These are phyloP conservation scores for Sicyos baderoa DNA, from an alignment of 306 rosid species.

Conservation along the genomic window DNA sequence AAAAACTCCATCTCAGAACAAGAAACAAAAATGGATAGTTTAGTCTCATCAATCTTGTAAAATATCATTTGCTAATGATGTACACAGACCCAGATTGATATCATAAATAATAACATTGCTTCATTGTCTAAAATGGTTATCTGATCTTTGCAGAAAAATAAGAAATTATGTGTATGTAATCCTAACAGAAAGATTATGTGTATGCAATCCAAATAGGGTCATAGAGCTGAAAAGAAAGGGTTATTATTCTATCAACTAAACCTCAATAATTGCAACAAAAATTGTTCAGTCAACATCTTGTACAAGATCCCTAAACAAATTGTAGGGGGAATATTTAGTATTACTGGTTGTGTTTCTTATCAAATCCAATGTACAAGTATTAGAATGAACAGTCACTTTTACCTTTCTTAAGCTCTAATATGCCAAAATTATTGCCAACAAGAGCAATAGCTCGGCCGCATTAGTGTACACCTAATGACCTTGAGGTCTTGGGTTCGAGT, in stretches of 20 bases:
- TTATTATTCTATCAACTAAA: constrained; percentile 14
- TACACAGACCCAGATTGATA: neutral
- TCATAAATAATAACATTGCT: neutral
- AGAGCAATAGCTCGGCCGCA: too few species aligned
- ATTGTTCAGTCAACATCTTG: constrained; percentile 9
- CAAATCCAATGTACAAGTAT: constrained; percentile 15
- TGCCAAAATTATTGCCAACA: constrained; percentile 7
- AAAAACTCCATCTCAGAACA: neutral
- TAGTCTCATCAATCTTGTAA: neutral
- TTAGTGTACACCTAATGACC: too few species aligned
- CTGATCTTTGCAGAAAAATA: neutral
- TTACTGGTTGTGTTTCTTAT: constrained; percentile 1
- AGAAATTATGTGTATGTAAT: neutral
- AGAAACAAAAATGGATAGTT: neutral
- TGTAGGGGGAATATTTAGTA: neutral
- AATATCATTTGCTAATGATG: neutral
- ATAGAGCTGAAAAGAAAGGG: constrained; percentile 6
- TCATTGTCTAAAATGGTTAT: neutral
- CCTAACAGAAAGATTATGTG: neutral
- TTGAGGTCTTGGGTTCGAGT: too few species aligned
- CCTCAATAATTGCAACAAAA: constrained; percentile 7
- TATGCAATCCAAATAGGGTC: neutral
- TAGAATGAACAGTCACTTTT: constrained; percentile 1
- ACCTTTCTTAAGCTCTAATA: constrained; percentile 4
- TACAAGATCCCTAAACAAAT: constrained; percentile 11